Base-by-base conservation (phyloP, 345 rosid genomes). In the Populus davidiana region DNA sequence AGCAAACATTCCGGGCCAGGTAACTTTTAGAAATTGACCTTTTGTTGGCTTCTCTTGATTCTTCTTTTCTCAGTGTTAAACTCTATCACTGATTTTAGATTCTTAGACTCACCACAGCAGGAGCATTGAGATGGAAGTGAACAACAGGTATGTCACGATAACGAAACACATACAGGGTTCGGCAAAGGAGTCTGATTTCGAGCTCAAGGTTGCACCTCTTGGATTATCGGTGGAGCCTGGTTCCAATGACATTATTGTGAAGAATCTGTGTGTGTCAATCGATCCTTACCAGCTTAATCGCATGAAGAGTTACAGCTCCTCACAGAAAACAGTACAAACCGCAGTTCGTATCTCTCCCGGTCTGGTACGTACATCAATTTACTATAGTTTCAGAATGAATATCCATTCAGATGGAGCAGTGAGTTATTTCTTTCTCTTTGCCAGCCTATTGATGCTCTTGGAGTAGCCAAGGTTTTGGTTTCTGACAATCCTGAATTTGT, bases 261-360 rank as follows among this genome's bases (percentile, higher is more conserved):
- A 85, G 78, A 89, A 85, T 74, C 86, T 88, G 20, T 85, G 77
- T 38, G 85, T 85, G 10, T 89, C 94, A 11, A 83, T 89, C 3
- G 92, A 91, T 66, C 94, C 91, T 44, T 86, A 84, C 81, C 94
- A 86, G 85, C 20, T 87, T 17, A 86, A 88, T 81, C 86, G 92
- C 54, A 75, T 91, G 79, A 91, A 91, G 83, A 74, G 78, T 61
- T 25, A 39, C 43, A 81, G 91, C 77, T 73, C 86, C 0, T 83
- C 92, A 0, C 94, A 87, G 25, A 54, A 44, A n/a, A 39, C 73
- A 2, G 1, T 27, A 0, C 18, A 59, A 7, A 78, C 65, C 1
- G 78, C 92, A 0, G 35, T 7, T 29, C 79, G 69, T 33, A 64
- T 86, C 8, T 3, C 29, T 66, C 90, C 88, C 2, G 91, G 92